phyloP scores from a whole-genome alignment of 257 asterid species.

The Coffea canephora region DNA sequence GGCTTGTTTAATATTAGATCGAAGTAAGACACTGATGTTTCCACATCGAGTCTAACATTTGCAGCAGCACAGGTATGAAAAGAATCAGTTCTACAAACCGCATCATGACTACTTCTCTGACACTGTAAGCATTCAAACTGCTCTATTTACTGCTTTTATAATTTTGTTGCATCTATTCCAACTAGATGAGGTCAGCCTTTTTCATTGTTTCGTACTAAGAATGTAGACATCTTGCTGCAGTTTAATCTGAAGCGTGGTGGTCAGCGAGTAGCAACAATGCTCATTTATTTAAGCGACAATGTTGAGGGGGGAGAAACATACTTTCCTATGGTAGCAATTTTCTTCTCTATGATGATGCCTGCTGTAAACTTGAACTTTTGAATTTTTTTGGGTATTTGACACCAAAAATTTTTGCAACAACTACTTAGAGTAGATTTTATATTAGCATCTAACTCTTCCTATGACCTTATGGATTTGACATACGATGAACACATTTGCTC shows the following conservation, averaged over 20 bases:
- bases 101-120: conserved; percentile 89
- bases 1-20: conserved; percentile 23
- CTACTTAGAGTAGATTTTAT: not conserved
- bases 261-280: conserved; percentile 72
- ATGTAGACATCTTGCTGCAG: conserved; percentile 37
- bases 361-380: conserved; percentile 1
- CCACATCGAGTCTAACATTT: conserved; percentile 65
- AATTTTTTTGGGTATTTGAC: not conserved
- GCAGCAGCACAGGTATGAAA: conserved; percentile 89
- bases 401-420: not conserved
- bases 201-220: not conserved
- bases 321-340: conserved; percentile 52
- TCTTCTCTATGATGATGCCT: conserved; percentile 8
- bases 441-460: not conserved
- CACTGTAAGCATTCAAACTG: conserved; percentile 41
- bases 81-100: conserved; percentile 68
- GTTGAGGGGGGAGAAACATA: conserved; percentile 81
- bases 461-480: not conserved
- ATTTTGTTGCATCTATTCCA: conserved; percentile 13
- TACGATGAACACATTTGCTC: not conserved
- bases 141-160: not conserved
- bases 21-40: conserved; percentile 27
- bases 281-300: conserved; percentile 62
- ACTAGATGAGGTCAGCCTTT: not conserved
- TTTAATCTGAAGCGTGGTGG: conserved; percentile 64